phyloP scores from a whole-genome alignment of 805 yeast species.

The Saitoella complicata region DNA sequence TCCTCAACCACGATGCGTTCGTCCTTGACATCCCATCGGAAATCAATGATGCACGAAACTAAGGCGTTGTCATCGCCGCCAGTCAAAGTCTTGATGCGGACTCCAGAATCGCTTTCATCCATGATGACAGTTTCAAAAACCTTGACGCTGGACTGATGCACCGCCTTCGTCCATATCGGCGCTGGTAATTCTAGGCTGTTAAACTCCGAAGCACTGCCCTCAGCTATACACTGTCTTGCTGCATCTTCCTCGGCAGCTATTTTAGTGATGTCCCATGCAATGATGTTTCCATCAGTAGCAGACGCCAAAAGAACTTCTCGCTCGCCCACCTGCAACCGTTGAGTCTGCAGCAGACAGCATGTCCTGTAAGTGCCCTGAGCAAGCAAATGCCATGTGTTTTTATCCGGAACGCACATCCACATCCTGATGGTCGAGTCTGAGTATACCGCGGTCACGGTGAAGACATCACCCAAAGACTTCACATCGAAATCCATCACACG shows the following conservation, averaged over 20 bases:
- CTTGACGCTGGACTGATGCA: constrained; percentile 81
- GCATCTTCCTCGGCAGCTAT: constrained; percentile 3
- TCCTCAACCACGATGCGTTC: constrained; percentile 9
- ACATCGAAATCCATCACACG: constrained; percentile 76
- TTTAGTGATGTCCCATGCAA: constrained; percentile 39
- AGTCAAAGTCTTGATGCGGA: constrained; percentile 30
- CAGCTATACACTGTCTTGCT: not conserved
- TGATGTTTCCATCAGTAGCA: constrained; percentile 71
- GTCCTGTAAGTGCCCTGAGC: constrained; percentile 42
- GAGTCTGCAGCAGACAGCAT: constrained; percentile 59
- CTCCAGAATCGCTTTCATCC: not conserved
- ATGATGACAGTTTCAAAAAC: constrained; percentile 27
- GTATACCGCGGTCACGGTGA: constrained; percentile 46
- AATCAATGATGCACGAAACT: constrained; percentile 35
- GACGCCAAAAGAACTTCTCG: constrained; percentile 33
- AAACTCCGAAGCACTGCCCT: not conserved
- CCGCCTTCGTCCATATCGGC: constrained; percentile 22
- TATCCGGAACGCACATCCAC: constrained; percentile 26
- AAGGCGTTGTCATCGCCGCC: constrained; percentile 80
- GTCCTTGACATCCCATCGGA: constrained; percentile 16
- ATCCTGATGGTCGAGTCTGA: constrained; percentile 67
- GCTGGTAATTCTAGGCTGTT: constrained; percentile 4
- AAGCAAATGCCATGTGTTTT: constrained; percentile 27
- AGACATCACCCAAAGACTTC: constrained; percentile 9
- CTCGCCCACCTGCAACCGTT: constrained; percentile 25